Percentiles rank a stretch among this genome's conserved stretches.
Evolutionary conservation across 148 eudicot genomes (phyloP).

Genomic region (Tetragonia tetragonoides): DNA sequence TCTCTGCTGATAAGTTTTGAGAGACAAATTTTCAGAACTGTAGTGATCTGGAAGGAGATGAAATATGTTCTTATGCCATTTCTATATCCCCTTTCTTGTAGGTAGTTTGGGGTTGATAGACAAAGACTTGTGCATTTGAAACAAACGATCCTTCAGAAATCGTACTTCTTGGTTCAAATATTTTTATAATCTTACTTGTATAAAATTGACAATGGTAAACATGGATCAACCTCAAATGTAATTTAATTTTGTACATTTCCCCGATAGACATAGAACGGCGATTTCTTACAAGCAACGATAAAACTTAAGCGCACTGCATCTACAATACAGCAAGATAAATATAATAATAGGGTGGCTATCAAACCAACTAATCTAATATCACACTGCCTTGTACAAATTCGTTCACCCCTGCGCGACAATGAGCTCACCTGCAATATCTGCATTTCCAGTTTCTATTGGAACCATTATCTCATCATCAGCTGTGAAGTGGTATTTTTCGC

Average conservation of each 20-base stretch:
- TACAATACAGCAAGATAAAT: slow-evolving; percentile 2
- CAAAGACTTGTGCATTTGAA: too few relatives aligned
- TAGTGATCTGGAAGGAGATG: too few relatives aligned
- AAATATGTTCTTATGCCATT: too few relatives aligned
- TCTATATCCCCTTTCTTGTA: too few relatives aligned
- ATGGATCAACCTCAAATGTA: too few relatives aligned
- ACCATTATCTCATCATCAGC: slow-evolving; percentile 43
- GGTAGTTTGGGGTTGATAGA: too few relatives aligned
- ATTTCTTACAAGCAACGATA: not conserved
- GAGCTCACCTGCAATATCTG: slow-evolving; percentile 41
- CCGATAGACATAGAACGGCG: not conserved
- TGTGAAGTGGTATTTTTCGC: slow-evolving; percentile 44
- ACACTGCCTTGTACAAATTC: slow-evolving; percentile 10
- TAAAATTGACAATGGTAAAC: too few relatives aligned
- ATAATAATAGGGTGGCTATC: not conserved
- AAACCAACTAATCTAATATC: not conserved
- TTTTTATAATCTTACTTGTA: too few relatives aligned
- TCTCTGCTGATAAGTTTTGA: too few relatives aligned
- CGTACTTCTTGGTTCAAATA: too few relatives aligned
- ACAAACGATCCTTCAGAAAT: too few relatives aligned
- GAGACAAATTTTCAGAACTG: too few relatives aligned
- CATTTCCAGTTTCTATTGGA: slow-evolving; percentile 31
- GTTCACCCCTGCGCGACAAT: slow-evolving; percentile 39
- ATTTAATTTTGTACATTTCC: not conserved
- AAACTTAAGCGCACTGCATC: not conserved